Percentiles rank a stretch among this genome's conserved stretches.
Evolutionary conservation across 495 filamentous ascomycete species (phyloP).

Genomic region (Aspergillus mulundensis): DNA sequence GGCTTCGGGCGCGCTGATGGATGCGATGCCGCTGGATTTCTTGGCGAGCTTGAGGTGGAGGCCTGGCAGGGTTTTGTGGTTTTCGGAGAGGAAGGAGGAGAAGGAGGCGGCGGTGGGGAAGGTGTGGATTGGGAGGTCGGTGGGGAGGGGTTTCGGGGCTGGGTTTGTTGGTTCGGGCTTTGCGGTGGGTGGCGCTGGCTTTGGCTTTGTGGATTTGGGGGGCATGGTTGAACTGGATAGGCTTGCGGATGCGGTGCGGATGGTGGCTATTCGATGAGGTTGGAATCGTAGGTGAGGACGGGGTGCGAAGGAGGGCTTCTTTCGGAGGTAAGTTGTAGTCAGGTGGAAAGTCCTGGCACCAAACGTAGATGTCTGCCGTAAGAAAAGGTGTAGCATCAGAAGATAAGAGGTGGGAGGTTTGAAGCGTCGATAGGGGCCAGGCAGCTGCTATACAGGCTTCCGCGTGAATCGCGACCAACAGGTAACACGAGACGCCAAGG

Average conservation of each 20-base stretch:
- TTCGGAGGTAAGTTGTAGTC: neutral
- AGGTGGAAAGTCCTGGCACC: neutral
- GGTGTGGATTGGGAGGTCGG: constrained; percentile 30
- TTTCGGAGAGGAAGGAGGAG: constrained; percentile 43
- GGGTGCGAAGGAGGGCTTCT: neutral
- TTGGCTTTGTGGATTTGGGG: neutral
- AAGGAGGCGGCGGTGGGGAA: constrained; percentile 35
- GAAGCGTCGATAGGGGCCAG: no score
- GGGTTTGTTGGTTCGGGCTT: no score
- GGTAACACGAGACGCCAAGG: neutral
- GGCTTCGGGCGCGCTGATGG: constrained; percentile 49
- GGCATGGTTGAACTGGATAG: neutral
- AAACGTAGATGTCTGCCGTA: no score
- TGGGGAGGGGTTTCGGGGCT: neutral
- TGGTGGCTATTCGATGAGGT: no score
- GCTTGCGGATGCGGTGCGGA: neutral
- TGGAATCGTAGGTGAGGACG: neutral
- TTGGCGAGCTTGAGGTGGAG: constrained; percentile 54
- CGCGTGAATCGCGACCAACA: neutral
- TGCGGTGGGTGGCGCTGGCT: neutral
- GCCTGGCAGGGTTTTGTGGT: constrained; percentile 31
- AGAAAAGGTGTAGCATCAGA: no score
- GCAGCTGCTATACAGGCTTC: neutral
- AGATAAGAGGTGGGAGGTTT: no score
- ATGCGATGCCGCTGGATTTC: constrained; percentile 39